These are phyloP conservation scores for Exophiala xenobiotica DNA, from an alignment of 2,329 filamentous ascomycete species.

Conservation along the genomic window DNA sequence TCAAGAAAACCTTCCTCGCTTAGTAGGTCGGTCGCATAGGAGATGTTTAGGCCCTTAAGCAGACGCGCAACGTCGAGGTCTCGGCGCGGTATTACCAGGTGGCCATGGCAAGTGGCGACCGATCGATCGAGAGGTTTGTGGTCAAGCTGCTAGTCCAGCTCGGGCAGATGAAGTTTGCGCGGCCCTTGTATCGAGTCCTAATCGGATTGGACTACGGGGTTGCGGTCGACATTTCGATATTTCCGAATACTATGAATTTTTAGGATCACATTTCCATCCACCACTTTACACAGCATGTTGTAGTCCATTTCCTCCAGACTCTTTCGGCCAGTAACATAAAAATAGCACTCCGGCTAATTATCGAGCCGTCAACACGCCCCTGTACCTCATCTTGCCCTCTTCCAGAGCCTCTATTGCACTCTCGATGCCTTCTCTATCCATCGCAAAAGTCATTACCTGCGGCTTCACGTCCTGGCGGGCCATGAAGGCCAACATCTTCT, in stretches of 20 bases:
- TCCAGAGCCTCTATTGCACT: constrained; percentile 49
- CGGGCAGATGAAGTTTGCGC: constrained; percentile 95
- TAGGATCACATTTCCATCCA: no score
- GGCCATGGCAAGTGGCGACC: constrained; percentile 71
- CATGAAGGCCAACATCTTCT: constrained; percentile 66
- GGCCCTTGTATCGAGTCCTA: constrained; percentile 72
- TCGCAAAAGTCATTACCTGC: constrained; percentile 63
- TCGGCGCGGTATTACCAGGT: constrained; percentile 76
- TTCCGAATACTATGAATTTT: no score
- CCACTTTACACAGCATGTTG: no score
- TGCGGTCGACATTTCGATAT: no score
- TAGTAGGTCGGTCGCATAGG: constrained; percentile 71
- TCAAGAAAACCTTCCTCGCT: constrained; percentile 61
- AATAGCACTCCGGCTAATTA: no score
- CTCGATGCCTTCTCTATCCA: constrained; percentile 52
- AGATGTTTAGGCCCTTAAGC: constrained; percentile 67
- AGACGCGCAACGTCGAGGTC: constrained; percentile 84
- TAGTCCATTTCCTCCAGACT: no score
- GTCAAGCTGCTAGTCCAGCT: constrained; percentile 75
- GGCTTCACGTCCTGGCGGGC: constrained; percentile 63
- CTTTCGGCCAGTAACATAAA: no score
- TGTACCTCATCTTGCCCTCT: constrained; percentile 50
- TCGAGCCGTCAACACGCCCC: constrained; percentile 45
- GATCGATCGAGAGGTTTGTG: constrained; percentile 66
- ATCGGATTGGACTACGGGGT: constrained; percentile 70